These are phyloP conservation scores for Endotrypanum monterogeii DNA, from an alignment of 208 protist species.

Conservation along the genomic window DNA sequence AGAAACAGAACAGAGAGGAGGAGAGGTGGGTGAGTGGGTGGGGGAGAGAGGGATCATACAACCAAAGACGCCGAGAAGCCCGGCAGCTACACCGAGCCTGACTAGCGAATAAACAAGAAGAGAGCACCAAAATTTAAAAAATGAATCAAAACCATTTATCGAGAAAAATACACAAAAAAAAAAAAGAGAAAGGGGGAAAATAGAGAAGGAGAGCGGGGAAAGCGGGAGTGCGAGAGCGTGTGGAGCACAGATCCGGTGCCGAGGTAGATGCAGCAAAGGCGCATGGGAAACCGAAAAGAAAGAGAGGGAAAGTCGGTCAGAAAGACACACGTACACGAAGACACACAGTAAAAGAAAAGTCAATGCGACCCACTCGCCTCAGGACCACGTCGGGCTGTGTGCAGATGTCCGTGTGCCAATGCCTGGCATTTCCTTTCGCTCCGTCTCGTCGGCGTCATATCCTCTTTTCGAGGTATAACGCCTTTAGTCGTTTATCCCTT, in stretches of 20 bases:
- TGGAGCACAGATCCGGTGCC: background rate
- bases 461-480: background rate
- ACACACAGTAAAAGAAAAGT: background rate
- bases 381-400: background rate
- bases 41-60: background rate
- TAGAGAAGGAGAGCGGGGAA: background rate
- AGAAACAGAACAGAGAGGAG: background rate
- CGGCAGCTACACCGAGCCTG: too few relatives aligned
- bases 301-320: background rate
- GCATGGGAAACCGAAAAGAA: background rate
- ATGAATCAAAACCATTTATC: too few relatives aligned
- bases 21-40: background rate
- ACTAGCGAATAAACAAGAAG: too few relatives aligned
- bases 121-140: too few relatives aligned
- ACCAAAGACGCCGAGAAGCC: too few relatives aligned
- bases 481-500: background rate
- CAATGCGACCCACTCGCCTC: background rate
- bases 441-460: background rate
- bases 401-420: background rate
- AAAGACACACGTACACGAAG: background rate
- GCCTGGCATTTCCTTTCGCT: background rate
- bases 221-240: background rate
- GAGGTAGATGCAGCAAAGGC: too few relatives aligned
- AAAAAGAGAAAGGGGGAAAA: background rate
- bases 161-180: background rate